Conservation (phyloP, 2,329 filamentous ascomycete species). For the Cordyceps cateniannulata region DNA sequence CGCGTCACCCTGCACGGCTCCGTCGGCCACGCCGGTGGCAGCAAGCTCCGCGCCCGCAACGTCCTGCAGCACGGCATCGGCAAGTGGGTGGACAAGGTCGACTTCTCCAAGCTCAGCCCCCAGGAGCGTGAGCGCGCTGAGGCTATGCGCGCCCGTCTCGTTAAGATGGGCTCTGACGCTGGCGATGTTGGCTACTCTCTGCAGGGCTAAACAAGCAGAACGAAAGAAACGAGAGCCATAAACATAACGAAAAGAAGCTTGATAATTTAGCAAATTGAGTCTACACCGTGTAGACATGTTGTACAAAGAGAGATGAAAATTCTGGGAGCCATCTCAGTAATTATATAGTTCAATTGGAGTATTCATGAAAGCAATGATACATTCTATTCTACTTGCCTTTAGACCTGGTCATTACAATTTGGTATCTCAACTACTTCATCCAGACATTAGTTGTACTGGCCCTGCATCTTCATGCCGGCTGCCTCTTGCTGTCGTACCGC, state of each 20-base stretch:
- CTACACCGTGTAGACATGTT: background rate
- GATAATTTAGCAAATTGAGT: background rate
- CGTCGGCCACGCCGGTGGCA: conserved; percentile 55
- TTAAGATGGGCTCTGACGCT: conserved; percentile 54
- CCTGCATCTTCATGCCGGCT: background rate
- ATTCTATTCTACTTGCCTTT: background rate
- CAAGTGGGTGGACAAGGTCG: conserved; percentile 54
- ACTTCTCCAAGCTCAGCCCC: conserved; percentile 44
- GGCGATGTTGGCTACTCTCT: conserved; percentile 59
- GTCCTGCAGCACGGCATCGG: conserved; percentile 71
- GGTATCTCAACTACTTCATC: too few relatives aligned
- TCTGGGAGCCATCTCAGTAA: background rate
- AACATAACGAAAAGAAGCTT: background rate
- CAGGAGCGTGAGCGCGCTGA: conserved; percentile 45
- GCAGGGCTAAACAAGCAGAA: conserved; percentile 34
- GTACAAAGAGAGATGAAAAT: background rate
- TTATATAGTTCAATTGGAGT: background rate
- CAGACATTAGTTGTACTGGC: background rate
- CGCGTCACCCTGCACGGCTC: conserved; percentile 68
- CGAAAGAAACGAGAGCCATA: background rate
- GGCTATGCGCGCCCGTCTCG: conserved; percentile 56
- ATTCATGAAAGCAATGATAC: background rate
- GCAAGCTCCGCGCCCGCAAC: conserved; percentile 56
- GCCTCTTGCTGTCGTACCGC: background rate
- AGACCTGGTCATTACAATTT: too few relatives aligned